A percentile compares a stretch with the other conserved stretches of the same genome.
phyloP scores from a whole-genome alignment of 148 eudicot species.

The Polygonum aviculare region DNA sequence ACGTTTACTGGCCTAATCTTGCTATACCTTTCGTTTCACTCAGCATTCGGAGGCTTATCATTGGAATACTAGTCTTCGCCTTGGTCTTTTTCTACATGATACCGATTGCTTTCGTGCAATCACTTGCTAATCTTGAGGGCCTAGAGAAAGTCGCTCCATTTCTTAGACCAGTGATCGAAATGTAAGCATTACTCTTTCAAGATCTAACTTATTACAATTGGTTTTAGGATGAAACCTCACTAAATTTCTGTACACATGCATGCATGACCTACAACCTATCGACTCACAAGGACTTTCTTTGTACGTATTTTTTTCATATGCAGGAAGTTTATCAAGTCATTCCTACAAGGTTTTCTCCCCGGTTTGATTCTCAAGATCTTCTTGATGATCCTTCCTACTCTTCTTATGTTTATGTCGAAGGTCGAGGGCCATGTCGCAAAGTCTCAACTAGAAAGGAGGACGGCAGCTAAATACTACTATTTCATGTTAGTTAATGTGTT shows the following conservation, averaged over 20 bases:
- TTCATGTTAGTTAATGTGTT: conserved; percentile 96
- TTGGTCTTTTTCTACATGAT: conserved; percentile 94
- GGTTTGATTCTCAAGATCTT: conserved; percentile 89
- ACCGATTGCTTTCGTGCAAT: conserved; percentile 96
- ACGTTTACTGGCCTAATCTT: conserved; percentile 83
- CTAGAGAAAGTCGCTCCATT: conserved; percentile 83
- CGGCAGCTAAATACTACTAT: conserved; percentile 90
- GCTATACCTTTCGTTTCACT: conserved; percentile 82
- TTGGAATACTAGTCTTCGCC: conserved; percentile 56
- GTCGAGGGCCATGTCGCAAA: conserved; percentile 78
- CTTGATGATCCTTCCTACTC: conserved; percentile 65
- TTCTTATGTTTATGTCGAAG: conserved; percentile 87
- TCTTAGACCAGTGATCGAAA: conserved; percentile 63
- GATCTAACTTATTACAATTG: background rate
- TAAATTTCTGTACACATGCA: background rate
- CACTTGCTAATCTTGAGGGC: conserved; percentile 95
- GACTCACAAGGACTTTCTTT: background rate
- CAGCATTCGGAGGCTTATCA: conserved; percentile 61
- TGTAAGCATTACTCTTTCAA: conserved; percentile 32
- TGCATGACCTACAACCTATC: background rate
- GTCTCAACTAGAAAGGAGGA: conserved; percentile 69
- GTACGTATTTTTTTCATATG: conserved; percentile 13
- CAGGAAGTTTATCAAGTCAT: conserved; percentile 84
- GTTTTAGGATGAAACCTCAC: background rate
- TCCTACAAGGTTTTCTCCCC: conserved; percentile 95